These are phyloP conservation scores for Domatiomyces globalis DNA, from an alignment of 2,329 filamentous ascomycete genomes.

Conservation along the genomic window DNA sequence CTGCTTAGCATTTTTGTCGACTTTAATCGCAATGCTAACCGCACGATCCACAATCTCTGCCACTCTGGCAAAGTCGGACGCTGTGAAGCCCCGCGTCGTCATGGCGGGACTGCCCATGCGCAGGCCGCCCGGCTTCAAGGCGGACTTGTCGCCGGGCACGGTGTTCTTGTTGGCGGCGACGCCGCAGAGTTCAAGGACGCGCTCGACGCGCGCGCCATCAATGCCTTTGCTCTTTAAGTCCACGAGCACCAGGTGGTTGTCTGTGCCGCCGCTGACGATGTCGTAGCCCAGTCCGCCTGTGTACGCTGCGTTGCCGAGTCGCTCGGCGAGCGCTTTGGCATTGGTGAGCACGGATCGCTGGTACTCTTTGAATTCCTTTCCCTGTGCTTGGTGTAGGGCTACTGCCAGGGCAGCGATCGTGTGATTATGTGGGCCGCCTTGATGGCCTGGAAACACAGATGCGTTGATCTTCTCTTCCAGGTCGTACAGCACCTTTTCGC, in stretches of 20 bases:
- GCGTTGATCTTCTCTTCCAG: constrained; percentile 88
- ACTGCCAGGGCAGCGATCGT: constrained; percentile 93
- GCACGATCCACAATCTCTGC: constrained; percentile 75
- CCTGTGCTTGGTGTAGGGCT: constrained; percentile 83
- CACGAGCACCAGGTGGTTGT: constrained; percentile 89
- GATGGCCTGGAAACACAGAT: constrained; percentile 95
- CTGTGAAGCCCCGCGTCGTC: constrained; percentile 87
- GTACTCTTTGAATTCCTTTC: constrained; percentile 80
- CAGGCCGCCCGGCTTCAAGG: constrained; percentile 84
- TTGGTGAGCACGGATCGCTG: constrained; percentile 83
- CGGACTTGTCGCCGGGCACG: constrained; percentile 93
- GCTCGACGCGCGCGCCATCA: constrained; percentile 85
- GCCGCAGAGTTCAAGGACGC: constrained; percentile 92
- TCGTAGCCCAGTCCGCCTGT: constrained; percentile 62
- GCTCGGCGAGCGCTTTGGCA: constrained; percentile 66
- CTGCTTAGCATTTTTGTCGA: constrained; percentile 15
- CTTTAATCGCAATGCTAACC: constrained; percentile 51
- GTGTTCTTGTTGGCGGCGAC: constrained; percentile 99
- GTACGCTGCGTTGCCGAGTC: constrained; percentile 54
- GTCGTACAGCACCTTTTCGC: constrained; percentile 73
- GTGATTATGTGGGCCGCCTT: constrained; percentile 97
- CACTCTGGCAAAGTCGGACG: constrained; percentile 83
- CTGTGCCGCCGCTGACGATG: constrained; percentile 84
- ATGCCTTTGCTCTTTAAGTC: constrained; percentile 81
- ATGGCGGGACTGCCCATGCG: constrained; percentile 95